Evolutionary conservation across 2,329 filamentous ascomycete genomes (phyloP).

Genomic region (Didymella segeticola): DNA sequence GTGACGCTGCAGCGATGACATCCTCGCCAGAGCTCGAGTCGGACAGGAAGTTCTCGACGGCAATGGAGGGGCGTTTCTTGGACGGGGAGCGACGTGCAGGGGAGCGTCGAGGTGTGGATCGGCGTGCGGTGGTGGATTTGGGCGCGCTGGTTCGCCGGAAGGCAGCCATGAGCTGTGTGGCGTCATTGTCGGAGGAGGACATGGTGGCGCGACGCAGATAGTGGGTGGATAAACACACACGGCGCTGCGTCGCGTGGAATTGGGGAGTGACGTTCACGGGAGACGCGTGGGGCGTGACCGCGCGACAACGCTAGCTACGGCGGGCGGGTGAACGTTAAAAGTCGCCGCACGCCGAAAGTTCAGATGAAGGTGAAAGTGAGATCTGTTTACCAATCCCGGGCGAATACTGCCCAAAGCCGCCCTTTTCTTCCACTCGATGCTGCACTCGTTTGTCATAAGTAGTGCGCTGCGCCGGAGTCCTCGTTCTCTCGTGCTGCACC

Average conservation of each 20-base stretch:
- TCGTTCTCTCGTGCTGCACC: constrained; percentile 18
- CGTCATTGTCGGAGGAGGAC: constrained; percentile 38
- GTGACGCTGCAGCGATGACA: neutral
- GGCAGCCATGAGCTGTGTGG: constrained; percentile 34
- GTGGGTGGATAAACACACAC: too few species aligned
- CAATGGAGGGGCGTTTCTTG: constrained; percentile 19
- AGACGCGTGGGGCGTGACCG: neutral
- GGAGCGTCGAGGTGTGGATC: neutral
- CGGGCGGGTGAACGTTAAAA: constrained; percentile 11
- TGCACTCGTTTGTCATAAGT: constrained; percentile 24
- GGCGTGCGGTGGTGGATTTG: constrained; percentile 1
- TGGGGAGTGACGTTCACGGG: neutral
- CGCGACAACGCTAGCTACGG: constrained; percentile 9
- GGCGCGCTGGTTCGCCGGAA: constrained; percentile 26
- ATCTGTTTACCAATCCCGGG: neutral
- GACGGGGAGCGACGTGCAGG: neutral
- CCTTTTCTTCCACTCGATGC: constrained; percentile 24
- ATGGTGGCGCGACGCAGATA: constrained; percentile 15
- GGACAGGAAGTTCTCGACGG: constrained; percentile 21
- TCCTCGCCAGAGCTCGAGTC: constrained; percentile 23
- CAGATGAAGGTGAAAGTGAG: constrained; percentile 2
- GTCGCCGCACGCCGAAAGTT: constrained; percentile 8
- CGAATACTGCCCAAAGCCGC: neutral
- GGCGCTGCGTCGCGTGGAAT: neutral
- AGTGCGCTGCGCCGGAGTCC: constrained; percentile 27